A percentile compares a stretch with the other conserved stretches of the same genome.
Evolutionary conservation across 352 stramenopile species (phyloP).

Genomic region (Phytophthora quininea): DNA sequence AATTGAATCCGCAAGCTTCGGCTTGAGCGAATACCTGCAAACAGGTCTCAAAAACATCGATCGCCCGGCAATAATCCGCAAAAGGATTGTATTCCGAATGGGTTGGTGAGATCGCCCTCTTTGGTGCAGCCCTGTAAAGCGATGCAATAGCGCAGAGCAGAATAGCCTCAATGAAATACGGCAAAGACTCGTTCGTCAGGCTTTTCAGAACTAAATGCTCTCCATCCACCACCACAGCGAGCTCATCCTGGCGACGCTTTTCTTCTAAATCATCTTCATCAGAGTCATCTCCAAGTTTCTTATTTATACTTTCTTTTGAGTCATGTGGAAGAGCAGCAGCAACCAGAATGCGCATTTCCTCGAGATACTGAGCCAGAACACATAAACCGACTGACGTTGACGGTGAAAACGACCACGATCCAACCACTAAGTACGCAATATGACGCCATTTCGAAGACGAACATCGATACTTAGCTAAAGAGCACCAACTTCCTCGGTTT

Average conservation of each 20-base stretch:
- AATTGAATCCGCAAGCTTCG: slow-evolving; percentile 55
- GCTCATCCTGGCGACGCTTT: slow-evolving; percentile 28
- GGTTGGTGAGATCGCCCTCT: slow-evolving; percentile 16
- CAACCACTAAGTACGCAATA: slow-evolving; percentile 62
- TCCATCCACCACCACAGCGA: slow-evolving; percentile 44
- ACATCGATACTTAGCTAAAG: slow-evolving; percentile 55
- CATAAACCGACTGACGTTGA: slow-evolving; percentile 33
- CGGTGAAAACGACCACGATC: slow-evolving; percentile 53
- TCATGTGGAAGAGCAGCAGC: slow-evolving; percentile 24
- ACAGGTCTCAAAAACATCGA: slow-evolving; percentile 48
- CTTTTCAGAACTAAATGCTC: slow-evolving; percentile 72
- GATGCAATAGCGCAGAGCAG: slow-evolving; percentile 60
- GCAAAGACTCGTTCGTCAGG: slow-evolving; percentile 65
- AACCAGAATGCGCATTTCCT: slow-evolving; percentile 56
- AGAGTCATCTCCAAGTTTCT: slow-evolving; percentile 26
- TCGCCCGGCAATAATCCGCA: slow-evolving; percentile 39
- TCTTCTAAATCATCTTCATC: slow-evolving; percentile 38
- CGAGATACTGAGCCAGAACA: slow-evolving; percentile 49
- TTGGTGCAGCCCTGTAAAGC: slow-evolving; percentile 44
- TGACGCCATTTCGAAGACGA: slow-evolving; percentile 50
- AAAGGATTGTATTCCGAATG: slow-evolving; percentile 43
- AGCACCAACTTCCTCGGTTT: slow-evolving; percentile 38
- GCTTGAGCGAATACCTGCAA: slow-evolving; percentile 56
- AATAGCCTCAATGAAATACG: slow-evolving; percentile 63
- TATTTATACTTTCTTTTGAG: slow-evolving; percentile 14